Percentiles rank a stretch among this genome's conserved stretches.
phyloP scores from a whole-genome alignment of 805 yeast species.

The Yarrowia yakushimensis region DNA sequence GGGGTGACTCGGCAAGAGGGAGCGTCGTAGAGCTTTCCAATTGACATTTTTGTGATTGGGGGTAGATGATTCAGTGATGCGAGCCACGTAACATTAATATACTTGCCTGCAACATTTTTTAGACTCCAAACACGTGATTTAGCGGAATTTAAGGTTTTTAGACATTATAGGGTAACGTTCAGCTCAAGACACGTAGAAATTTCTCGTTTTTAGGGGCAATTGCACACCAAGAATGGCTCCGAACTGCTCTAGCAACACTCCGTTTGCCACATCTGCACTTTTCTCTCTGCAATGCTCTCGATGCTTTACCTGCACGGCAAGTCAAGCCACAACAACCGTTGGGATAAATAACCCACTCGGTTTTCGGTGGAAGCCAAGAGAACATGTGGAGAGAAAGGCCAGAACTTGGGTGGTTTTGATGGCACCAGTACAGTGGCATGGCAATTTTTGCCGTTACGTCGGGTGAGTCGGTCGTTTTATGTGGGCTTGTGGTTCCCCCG shows the following conservation, averaged over 20 bases:
- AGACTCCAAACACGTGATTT: neutral
- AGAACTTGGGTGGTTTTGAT: neutral
- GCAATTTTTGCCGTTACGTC: too few relatives aligned
- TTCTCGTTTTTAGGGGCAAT: neutral
- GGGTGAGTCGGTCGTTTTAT: neutral
- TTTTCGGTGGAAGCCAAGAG: neutral
- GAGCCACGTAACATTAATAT: slow-evolving; percentile 3
- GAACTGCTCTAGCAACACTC: neutral
- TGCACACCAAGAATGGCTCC: neutral
- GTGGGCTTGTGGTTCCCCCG: too few relatives aligned
- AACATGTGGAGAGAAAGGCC: neutral
- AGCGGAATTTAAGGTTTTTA: neutral
- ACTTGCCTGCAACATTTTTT: neutral
- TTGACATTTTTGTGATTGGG: slow-evolving; percentile 8
- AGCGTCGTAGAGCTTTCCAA: slow-evolving; percentile 25
- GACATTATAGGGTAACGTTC: neutral
- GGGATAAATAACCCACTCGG: neutral
- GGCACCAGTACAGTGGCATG: too few relatives aligned
- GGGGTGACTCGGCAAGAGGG: slow-evolving; percentile 29
- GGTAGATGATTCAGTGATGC: neutral
- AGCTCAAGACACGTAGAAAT: neutral
- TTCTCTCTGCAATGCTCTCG: neutral
- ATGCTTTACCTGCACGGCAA: neutral
- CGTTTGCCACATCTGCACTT: neutral
- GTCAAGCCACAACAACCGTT: slow-evolving; percentile 2